A percentile compares a stretch with the other conserved stretches of the same genome.
Conservation (phyloP, 495 filamentous ascomycete species). For the Penicillium angulare region DNA sequence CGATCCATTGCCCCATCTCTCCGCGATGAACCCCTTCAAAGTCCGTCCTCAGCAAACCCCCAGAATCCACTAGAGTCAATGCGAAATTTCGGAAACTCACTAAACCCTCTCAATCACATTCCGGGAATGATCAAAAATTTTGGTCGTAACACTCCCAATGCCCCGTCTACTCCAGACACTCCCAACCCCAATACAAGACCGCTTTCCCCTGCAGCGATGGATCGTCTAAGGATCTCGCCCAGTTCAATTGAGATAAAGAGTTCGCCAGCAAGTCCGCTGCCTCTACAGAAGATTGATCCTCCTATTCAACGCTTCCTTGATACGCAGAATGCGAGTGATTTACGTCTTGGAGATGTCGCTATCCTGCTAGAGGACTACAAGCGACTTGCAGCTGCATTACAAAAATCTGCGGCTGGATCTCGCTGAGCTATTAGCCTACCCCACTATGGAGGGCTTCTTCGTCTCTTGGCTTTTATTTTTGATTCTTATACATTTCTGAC, state of each 20-base stretch:
- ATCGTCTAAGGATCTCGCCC: conserved; percentile 29
- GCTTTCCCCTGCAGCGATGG: conserved; percentile 28
- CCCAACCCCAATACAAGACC: conserved; percentile 18
- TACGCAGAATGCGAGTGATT: conserved; percentile 68
- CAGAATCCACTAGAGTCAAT: conserved; percentile 72
- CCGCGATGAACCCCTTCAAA: conserved; percentile 26
- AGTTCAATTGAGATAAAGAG: conserved; percentile 19
- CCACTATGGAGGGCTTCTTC: no score
- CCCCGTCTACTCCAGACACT: background rate
- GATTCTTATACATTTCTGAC: background rate
- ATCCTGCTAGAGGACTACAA: conserved; percentile 86
- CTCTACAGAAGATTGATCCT: conserved; percentile 54
- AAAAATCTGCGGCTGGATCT: conserved; percentile 36
- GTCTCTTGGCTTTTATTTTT: background rate
- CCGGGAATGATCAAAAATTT: conserved; percentile 74
- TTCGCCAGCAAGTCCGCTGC: conserved; percentile 13
- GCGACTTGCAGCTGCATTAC: conserved; percentile 57
- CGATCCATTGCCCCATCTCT: conserved; percentile 22
- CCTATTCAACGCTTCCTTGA: conserved; percentile 82
- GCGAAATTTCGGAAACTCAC: conserved; percentile 75
- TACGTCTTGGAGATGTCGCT: conserved; percentile 78
- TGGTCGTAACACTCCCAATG: conserved; percentile 57
- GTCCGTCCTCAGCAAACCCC: conserved; percentile 23
- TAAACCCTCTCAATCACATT: conserved; percentile 83
- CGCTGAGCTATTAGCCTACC: no score